Evolutionary conservation across 495 filamentous ascomycete species (phyloP).

Genomic region (Daldinia concentrica): DNA sequence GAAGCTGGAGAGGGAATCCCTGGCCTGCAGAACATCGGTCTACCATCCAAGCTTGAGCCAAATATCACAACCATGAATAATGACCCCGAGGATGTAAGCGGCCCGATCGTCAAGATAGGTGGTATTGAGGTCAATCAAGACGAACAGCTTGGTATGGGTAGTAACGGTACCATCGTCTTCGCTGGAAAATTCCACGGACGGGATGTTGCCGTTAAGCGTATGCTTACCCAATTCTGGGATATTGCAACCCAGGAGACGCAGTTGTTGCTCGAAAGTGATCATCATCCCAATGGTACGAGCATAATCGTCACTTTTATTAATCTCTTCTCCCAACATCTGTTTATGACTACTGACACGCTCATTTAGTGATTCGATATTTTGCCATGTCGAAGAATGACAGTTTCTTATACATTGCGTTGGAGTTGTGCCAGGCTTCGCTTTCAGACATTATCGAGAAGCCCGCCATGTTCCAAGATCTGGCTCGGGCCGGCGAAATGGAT

Average conservation of each 20-base stretch:
- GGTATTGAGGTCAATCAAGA: constrained; percentile 78
- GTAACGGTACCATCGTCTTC: constrained; percentile 87
- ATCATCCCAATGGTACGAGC: constrained; percentile 78
- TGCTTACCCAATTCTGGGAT: constrained; percentile 93
- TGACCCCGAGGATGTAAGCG: constrained; percentile 64
- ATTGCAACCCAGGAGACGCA: constrained; percentile 94
- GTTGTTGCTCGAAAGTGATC: constrained; percentile 89
- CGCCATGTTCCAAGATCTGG: constrained; percentile 54
- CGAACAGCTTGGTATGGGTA: constrained; percentile 78
- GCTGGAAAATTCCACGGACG: constrained; percentile 87
- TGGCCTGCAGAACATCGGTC: constrained; percentile 52
- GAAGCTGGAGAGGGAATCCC: constrained; percentile 46
- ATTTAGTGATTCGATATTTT: constrained; percentile 87
- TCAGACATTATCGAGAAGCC: constrained; percentile 86
- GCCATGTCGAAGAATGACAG: constrained; percentile 85
- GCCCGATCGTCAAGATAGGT: constrained; percentile 72
- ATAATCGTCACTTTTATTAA: too few relatives aligned
- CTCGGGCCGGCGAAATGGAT: constrained; percentile 62
- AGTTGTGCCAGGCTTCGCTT: constrained; percentile 93
- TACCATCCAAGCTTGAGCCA: constrained; percentile 63
- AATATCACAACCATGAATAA: constrained; percentile 62
- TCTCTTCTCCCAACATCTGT: background rate
- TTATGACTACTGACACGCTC: constrained; percentile 36
- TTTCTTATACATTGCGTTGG: constrained; percentile 97
- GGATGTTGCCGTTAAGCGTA: constrained; percentile 94